Conservation (phyloP, 331 rosid species). For the Stylosanthes scabra region DNA sequence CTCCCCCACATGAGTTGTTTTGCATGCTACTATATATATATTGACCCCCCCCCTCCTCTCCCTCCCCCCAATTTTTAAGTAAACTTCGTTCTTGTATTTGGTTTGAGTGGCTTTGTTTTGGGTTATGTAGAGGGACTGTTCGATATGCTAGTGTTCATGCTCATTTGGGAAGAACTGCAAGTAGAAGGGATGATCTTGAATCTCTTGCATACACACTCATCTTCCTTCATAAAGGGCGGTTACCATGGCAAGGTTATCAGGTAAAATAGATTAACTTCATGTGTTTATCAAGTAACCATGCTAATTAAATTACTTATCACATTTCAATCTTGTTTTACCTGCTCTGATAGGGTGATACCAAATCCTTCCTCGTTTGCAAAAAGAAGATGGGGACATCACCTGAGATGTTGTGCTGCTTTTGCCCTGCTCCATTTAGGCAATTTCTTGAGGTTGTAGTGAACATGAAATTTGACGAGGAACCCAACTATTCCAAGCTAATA, state of each 20-base stretch:
- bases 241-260: conserved; percentile 98
- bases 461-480: conserved; percentile 95
- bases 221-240: conserved; percentile 84
- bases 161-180: conserved; percentile 67
- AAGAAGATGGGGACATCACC: conserved; percentile 94
- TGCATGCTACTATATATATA: conserved; percentile 17
- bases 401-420: conserved; percentile 72
- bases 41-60: background rate
- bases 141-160: conserved; percentile 98
- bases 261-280: conserved; percentile 38
- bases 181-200: conserved; percentile 80
- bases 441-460: conserved; percentile 87
- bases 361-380: conserved; percentile 90
- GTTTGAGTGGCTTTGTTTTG: background rate
- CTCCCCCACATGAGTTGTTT: background rate
- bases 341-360: conserved; percentile 64
- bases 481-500: conserved; percentile 76
- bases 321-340: conserved; percentile 4
- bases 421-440: conserved; percentile 65
- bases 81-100: conserved; percentile 1
- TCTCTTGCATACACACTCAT: conserved; percentile 90
- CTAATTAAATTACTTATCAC: conserved; percentile 11
- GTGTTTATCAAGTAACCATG: background rate
- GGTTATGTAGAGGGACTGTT: conserved; percentile 75
- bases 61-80: background rate